These are phyloP conservation scores for Colletotrichum sp. DNA, from an alignment of 2,329 filamentous ascomycete genomes.

Conservation along the genomic window DNA sequence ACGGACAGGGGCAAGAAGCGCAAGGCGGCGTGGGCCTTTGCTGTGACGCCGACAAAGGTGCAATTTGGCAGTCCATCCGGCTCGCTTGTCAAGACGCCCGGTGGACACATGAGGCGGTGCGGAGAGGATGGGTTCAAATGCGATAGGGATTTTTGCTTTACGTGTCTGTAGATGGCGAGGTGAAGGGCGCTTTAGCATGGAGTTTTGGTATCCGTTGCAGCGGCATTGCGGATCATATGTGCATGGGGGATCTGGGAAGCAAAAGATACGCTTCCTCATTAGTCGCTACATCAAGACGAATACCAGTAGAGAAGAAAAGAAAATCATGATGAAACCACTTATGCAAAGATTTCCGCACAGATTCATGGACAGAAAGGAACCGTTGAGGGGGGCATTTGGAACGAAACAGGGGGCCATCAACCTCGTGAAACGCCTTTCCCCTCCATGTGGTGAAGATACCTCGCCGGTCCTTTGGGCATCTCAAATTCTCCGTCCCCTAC, in stretches of 20 bases:
- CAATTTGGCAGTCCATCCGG: conserved; percentile 22
- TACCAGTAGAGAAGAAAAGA: conserved; percentile 8
- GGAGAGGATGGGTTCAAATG: conserved; percentile 62
- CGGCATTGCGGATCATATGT: neutral
- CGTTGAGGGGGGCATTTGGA: neutral
- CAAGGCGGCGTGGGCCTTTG: conserved; percentile 12
- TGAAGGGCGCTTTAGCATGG: neutral
- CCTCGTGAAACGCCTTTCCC: conserved; percentile 13
- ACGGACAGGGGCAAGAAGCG: neutral
- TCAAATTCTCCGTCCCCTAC: neutral
- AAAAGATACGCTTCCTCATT: conserved; percentile 9
- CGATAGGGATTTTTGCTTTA: conserved; percentile 64
- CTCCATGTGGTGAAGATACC: neutral
- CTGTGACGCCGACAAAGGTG: neutral
- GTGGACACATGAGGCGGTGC: conserved; percentile 55
- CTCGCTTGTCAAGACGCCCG: conserved; percentile 47
- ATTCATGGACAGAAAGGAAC: neutral
- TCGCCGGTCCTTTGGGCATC: neutral
- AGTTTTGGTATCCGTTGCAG: neutral
- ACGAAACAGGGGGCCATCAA: neutral
- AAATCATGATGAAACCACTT: conserved; percentile 11
- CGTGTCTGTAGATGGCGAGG: conserved; percentile 45
- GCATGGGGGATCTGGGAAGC: neutral
- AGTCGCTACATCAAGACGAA: conserved; percentile 18
- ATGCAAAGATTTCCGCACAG: conserved; percentile 5